Evolutionary conservation across 140 eudicot genomes (phyloP), one percentile per base, ranked within the genome.

Genomic region (Flaveria floridana): DNA sequence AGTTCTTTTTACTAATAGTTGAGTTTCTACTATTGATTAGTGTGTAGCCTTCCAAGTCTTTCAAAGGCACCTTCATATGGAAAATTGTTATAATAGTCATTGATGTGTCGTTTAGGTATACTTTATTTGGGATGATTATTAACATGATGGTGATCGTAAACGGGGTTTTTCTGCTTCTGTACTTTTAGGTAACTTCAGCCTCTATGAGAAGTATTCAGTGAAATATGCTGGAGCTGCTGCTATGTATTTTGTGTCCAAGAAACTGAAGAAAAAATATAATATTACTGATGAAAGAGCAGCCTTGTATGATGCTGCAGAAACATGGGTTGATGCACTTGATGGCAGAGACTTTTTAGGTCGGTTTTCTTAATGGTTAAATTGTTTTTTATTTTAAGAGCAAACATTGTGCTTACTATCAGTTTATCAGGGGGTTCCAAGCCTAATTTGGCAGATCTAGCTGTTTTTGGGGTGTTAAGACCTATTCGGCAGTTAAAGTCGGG

Each of bases 171-270:
- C 88, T 18, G 88, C 79, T 79, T 87, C 79, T 84, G 78, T 12
- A 15, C n/a, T 68, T 46, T 4, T 30, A 94, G 99, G 97, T 48
- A 94, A 94, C 76, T 94, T 90, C 84, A 85, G 89, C 76, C 71
- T 74, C 79, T 79, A 85, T 25, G 97, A 94, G 79, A 90, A 84
- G 73, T 62, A 81, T 23, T 75, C 86, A 20, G 97, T 85, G 14
- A 90, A 87, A 68, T 94, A 90, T 76, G 99, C 91, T 10, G 99
- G 97, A 64, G 97, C 99, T 39, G 90, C 85, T 25, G 94, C 95
- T 39, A 94, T 94, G 99, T 94, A 94, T 71, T 88, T 93, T 70
- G 97, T 93, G 52, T 84, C 98, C 11, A 92, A 93, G 82, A 90
- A 88, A 53, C 68, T 93, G 76, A 94, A 94, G 89, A 90, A 94